These are phyloP conservation scores for Tylopilus sp. DNA, from an alignment of 768 basidiomycete species.

Conservation along the genomic window DNA sequence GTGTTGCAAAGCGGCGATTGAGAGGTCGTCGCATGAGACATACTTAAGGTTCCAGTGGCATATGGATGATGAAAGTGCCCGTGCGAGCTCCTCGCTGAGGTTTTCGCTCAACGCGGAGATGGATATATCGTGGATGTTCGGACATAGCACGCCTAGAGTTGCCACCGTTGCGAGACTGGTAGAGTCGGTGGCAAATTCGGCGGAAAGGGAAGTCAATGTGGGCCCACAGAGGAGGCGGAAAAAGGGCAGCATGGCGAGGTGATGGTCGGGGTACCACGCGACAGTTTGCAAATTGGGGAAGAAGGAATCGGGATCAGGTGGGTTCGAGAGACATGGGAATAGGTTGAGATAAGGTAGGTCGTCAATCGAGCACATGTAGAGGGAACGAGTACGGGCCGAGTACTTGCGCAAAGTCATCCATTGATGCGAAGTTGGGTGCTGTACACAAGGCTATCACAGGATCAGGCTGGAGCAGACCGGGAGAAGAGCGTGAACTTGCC, in stretches of 20 bases:
- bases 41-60: conserved; percentile 19
- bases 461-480: not conserved
- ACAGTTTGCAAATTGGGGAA: conserved; percentile 23
- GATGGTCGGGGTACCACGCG: conserved; percentile 22
- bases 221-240: conserved; percentile 25
- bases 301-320: conserved; percentile 12
- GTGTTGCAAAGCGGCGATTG: conserved; percentile 15
- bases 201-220: conserved; percentile 15
- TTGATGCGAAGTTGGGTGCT: not conserved
- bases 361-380: conserved; percentile 22
- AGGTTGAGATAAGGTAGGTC: conserved; percentile 6
- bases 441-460: not conserved
- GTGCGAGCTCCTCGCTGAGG: conserved; percentile 6
- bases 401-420: conserved; percentile 23
- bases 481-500: conserved; percentile 5
- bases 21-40: conserved; percentile 23
- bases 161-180: conserved; percentile 15
- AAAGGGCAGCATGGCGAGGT: conserved; percentile 18
- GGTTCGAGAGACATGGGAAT: conserved; percentile 12
- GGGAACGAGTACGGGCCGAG: conserved; percentile 16
- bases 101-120: conserved; percentile 10
- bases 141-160: conserved; percentile 13
- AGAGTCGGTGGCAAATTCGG: conserved; percentile 18
- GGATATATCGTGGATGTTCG: conserved; percentile 18
- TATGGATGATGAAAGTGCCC: conserved; percentile 18